Base-by-base conservation (phyloP, 768 basidiomycete species). In the Pisolithus marmoratus region DNA sequence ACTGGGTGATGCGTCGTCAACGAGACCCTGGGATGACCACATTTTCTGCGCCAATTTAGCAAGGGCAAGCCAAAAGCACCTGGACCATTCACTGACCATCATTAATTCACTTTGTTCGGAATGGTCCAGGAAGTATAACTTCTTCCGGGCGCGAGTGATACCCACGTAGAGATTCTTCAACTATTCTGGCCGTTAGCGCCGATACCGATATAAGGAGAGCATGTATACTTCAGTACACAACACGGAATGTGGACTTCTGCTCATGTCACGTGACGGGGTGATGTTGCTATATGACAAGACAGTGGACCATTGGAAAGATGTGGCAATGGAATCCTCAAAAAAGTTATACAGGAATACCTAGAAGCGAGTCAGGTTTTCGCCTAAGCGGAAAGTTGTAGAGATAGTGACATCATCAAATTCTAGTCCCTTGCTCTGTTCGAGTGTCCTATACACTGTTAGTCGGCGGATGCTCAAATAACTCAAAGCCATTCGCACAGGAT, bases 311-410 rank as follows among this genome's bases (percentile, higher is more conserved):
- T 81, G 81, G 0, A 77, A 63, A 3, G 61, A 50, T 31, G 74
- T 74, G 2, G 77, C 65, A 0, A 61, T 55, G 0, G 87, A 89
- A 55, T 85, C 83, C 24, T 79, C 74, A 57, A 89, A 90, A 65
- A 88, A 88, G 54, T 90, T 82, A 58, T 83, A 88, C 9, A 90
- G 59, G 5, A 90, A 70, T 4, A 90, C 86, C 85, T 87, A 50
- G 0, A 44, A 42, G 17, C 17, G 3, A 8, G 29, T 58, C 19
- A 58, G 48, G 49, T 55, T 0, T 29, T 1, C 15, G 26, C 2
- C 6, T 8, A 5, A 2, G 5, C 12, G 6, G 14, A 46, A 23
- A 22, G 5, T 8, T 7, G 4, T 5, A 7, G 23, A 14, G 31
- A 34, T 8, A 5, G 59, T 52, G 48, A 58, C 59, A 15, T 63